Percentiles rank a stretch among this genome's conserved stretches.
phyloP scores from a whole-genome alignment of 2,329 filamentous ascomycete species.

The Cadophora sp. region DNA sequence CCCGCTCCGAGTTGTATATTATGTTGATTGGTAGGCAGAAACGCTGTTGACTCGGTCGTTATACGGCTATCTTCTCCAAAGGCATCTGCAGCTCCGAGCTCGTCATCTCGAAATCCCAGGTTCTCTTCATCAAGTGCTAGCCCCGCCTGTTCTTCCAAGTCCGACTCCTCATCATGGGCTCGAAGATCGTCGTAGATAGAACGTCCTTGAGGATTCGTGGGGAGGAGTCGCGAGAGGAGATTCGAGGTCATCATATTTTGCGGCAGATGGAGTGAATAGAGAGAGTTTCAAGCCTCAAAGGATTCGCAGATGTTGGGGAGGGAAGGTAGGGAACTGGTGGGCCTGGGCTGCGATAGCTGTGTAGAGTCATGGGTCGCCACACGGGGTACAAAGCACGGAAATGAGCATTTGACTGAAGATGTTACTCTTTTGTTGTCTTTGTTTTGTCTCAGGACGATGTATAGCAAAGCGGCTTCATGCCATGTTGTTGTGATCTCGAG shows the following conservation, averaged over 20 bases:
- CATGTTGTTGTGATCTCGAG: constrained; percentile 33
- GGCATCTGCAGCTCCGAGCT: constrained; percentile 42
- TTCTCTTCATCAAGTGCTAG: constrained; percentile 47
- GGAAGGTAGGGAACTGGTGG: constrained; percentile 2
- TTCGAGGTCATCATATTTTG: constrained; percentile 45
- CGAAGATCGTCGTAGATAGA: constrained; percentile 47
- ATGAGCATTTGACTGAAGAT: constrained; percentile 30
- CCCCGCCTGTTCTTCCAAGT: constrained; percentile 45
- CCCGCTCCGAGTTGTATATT: constrained; percentile 22
- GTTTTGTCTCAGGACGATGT: constrained; percentile 2
- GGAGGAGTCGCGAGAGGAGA: constrained; percentile 44
- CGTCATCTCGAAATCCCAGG: constrained; percentile 44
- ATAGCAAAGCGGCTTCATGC: constrained; percentile 25
- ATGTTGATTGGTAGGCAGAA: constrained; percentile 36
- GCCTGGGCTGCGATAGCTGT: constrained; percentile 17
- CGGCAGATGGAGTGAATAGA: constrained; percentile 4
- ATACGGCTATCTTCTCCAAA: constrained; percentile 44
- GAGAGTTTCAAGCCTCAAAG: not conserved
- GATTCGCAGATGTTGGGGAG: constrained; percentile 8
- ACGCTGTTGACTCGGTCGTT: constrained; percentile 44
- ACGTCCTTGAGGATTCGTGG: constrained; percentile 41
- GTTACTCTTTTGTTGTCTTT: constrained; percentile 6
- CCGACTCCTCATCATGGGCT: constrained; percentile 44
- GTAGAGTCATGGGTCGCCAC: constrained; percentile 33
- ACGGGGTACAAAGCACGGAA: constrained; percentile 27